phyloP scores from a whole-genome alignment of 257 asterid species.

The Capsicum rhomboideum region DNA sequence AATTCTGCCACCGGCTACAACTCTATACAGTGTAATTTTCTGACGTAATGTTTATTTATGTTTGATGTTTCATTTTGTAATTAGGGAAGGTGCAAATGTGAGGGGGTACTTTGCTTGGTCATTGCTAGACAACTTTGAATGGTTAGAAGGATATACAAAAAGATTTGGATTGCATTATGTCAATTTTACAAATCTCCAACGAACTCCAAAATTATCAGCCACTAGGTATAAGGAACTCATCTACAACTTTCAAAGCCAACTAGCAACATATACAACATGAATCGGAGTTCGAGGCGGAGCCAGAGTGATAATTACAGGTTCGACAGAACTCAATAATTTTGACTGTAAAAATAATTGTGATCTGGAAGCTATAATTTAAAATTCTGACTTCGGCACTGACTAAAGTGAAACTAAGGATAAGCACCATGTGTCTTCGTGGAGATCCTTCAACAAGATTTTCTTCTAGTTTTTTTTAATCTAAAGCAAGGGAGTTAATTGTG shows the following conservation, averaged over 20 bases:
- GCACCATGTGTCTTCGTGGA: not conserved
- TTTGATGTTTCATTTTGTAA: not conserved
- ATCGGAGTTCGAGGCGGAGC: not conserved
- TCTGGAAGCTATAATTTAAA: not conserved
- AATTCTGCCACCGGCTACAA: not conserved
- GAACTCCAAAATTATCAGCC: constrained; percentile 39
- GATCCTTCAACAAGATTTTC: not conserved
- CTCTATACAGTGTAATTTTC: too few species aligned
- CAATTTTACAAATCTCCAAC: constrained; percentile 20
- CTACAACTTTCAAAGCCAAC: not conserved
- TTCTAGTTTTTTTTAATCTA: not conserved
- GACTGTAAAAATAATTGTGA: not conserved
- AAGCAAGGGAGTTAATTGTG: not conserved
- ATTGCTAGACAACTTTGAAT: constrained; percentile 71
- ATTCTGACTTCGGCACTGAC: rapidly evolving
- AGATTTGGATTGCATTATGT: constrained; percentile 53
- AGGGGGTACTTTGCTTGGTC: constrained; percentile 74
- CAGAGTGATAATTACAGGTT: not conserved
- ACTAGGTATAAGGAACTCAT: constrained; percentile 35
- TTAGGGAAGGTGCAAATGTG: constrained; percentile 66
- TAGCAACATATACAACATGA: not conserved
- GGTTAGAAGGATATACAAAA: constrained; percentile 48
- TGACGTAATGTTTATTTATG: too few species aligned
- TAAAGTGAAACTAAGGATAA: not conserved
- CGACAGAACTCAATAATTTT: not conserved